Conservation (phyloP, 768 basidiomycete genomes). For the Russula foetens region DNA sequence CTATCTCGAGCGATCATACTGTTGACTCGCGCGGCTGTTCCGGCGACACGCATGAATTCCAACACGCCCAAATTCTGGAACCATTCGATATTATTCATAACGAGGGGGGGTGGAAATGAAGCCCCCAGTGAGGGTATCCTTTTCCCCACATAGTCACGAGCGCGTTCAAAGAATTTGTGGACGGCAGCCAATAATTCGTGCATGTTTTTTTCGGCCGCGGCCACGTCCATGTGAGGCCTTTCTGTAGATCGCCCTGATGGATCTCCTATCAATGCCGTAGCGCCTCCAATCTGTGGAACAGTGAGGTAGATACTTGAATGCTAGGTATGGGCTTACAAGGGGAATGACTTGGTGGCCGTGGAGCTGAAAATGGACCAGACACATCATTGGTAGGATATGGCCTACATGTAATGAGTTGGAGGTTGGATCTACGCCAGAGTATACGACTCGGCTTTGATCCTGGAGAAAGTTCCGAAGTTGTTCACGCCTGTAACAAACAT, state of each 20-base stretch:
- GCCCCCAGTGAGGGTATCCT: slow-evolving; percentile 1
- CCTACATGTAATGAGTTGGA: slow-evolving; percentile 87
- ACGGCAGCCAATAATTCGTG: slow-evolving; percentile 53
- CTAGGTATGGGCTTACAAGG: slow-evolving; percentile 48
- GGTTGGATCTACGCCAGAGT: slow-evolving; percentile 90
- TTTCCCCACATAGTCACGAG: slow-evolving; percentile 47
- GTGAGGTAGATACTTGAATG: neutral
- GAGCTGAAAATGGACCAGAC: slow-evolving; percentile 79
- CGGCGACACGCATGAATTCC: slow-evolving; percentile 77
- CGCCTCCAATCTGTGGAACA: slow-evolving; percentile 75
- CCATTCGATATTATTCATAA: slow-evolving; percentile 75
- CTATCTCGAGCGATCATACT: slow-evolving; percentile 89
- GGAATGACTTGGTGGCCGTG: slow-evolving; percentile 79
- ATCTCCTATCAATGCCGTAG: slow-evolving; percentile 94
- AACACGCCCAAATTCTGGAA: slow-evolving; percentile 62
- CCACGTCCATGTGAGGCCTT: slow-evolving; percentile 55
- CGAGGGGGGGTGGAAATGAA: slow-evolving; percentile 26
- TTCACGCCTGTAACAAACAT: slow-evolving; percentile 11
- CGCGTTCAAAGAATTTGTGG: slow-evolving; percentile 62
- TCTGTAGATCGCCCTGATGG: slow-evolving; percentile 86
- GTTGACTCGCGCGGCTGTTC: slow-evolving; percentile 74
- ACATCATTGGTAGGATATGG: slow-evolving; percentile 84
- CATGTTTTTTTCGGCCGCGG: slow-evolving; percentile 61
- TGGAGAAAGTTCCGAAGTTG: slow-evolving; percentile 11
- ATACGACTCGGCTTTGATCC: slow-evolving; percentile 44